Evolutionary conservation across 805 yeast genomes (phyloP).

Genomic region (Lipomyces sp.): DNA sequence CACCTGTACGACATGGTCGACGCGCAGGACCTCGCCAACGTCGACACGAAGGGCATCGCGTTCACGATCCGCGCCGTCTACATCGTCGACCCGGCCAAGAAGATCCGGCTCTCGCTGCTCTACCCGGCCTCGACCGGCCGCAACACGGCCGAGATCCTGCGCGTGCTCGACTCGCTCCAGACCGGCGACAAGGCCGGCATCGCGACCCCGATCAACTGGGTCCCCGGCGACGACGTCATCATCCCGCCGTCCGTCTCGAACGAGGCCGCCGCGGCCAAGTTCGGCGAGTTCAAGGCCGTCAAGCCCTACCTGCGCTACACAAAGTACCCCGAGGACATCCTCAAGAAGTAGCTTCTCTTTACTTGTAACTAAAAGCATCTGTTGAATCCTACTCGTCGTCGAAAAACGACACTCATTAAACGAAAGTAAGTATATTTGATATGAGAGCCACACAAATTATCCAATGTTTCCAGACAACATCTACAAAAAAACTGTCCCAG

Average conservation of each 20-base stretch:
- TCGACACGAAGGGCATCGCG: slow-evolving; percentile 62
- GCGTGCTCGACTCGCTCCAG: slow-evolving; percentile 87
- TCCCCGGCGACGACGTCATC: slow-evolving; percentile 79
- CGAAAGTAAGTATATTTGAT: background rate
- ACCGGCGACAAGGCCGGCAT: slow-evolving; percentile 71
- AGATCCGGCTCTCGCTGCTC: slow-evolving; percentile 77
- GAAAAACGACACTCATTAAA: background rate
- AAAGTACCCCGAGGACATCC: slow-evolving; percentile 32
- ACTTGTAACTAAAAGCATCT: too few relatives aligned
- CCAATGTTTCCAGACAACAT: too few relatives aligned
- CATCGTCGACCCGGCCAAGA: slow-evolving; percentile 86
- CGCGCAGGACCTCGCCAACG: slow-evolving; percentile 73
- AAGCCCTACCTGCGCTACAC: slow-evolving; percentile 56
- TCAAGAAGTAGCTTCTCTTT: slow-evolving; percentile 10
- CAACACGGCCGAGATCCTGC: slow-evolving; percentile 86
- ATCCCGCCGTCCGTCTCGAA: slow-evolving; percentile 83
- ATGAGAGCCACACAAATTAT: too few relatives aligned
- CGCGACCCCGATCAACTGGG: slow-evolving; percentile 77
- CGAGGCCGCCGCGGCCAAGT: slow-evolving; percentile 74
- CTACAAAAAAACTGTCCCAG: too few relatives aligned
- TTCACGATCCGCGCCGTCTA: slow-evolving; percentile 90
- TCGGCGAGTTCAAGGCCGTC: slow-evolving; percentile 79
- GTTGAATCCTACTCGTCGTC: background rate
- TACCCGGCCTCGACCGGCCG: slow-evolving; percentile 95
- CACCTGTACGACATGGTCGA: slow-evolving; percentile 84